A percentile compares a stretch with the other conserved stretches of the same genome.
Conservation (phyloP, 192 early-diverging fungal species). For the Spinellus fusiger region DNA sequence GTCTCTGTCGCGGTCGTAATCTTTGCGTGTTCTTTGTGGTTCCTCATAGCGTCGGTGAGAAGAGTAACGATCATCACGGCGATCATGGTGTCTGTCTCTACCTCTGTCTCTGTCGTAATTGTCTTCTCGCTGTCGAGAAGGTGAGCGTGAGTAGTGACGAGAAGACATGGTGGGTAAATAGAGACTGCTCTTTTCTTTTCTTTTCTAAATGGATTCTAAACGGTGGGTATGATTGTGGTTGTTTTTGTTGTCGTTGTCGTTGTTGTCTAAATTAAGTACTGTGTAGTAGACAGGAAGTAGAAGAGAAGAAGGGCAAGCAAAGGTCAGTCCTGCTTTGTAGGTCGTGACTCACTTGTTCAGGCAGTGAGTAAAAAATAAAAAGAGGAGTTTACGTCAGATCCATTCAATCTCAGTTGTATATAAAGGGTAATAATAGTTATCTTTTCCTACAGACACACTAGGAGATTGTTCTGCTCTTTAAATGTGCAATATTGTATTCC, state of each 20-base stretch:
- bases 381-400: no score
- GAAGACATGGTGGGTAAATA: not conserved
- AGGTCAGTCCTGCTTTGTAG: no score
- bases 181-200: no score
- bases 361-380: no score
- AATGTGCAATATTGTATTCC: no score
- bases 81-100: slow-evolving; percentile 29
- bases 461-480: no score
- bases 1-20: slow-evolving; percentile 25
- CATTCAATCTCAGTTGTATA: no score
- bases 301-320: no score
- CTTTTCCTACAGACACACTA: no score
- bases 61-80: slow-evolving; percentile 12
- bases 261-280: not conserved
- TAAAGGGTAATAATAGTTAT: no score
- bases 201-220: not conserved
- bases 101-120: slow-evolving; percentile 33
- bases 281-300: not conserved
- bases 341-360: no score
- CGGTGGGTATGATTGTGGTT: not conserved
- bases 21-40: slow-evolving; percentile 21
- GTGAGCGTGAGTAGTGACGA: slow-evolving; percentile 1
- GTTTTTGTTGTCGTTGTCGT: not conserved
- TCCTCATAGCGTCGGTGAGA: slow-evolving; percentile 6
- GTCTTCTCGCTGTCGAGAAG: slow-evolving; percentile 17